Evolutionary conservation across 108 stramenopile genomes (phyloP).

Genomic region (Nitzschia sp.): DNA sequence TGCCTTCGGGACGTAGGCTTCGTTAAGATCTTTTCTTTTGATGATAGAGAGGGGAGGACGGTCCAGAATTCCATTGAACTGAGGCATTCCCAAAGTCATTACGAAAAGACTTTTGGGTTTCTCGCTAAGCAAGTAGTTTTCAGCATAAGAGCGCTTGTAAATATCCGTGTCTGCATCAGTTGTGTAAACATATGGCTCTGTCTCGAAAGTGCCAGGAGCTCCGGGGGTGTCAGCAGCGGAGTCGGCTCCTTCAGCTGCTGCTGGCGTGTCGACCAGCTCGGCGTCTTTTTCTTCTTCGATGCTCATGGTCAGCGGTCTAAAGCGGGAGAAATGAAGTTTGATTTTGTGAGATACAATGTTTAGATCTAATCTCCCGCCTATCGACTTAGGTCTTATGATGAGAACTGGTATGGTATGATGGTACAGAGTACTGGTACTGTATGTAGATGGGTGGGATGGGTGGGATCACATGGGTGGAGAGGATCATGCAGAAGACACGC

Average conservation of each 20-base stretch:
- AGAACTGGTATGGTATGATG: too few species aligned
- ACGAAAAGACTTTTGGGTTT: conserved; percentile 34
- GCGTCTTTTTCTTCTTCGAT: too few species aligned
- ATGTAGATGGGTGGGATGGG: too few species aligned
- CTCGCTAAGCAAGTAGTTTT: conserved; percentile 20
- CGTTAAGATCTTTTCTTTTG: conserved; percentile 36
- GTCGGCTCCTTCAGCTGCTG: neutral
- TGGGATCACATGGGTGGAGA: too few species aligned
- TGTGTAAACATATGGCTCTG: conserved; percentile 18
- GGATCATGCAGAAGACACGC: too few species aligned
- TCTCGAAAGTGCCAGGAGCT: conserved; percentile 3
- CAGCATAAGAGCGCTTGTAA: conserved; percentile 33
- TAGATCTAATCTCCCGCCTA: too few species aligned
- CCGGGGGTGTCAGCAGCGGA: neutral
- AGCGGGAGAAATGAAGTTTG: too few species aligned
- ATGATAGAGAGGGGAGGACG: conserved; percentile 33
- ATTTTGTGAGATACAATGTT: too few species aligned
- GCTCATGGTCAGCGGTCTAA: too few species aligned
- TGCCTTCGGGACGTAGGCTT: conserved; percentile 34
- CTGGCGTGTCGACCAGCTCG: neutral
- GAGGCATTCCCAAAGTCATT: conserved; percentile 32
- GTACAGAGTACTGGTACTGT: too few species aligned
- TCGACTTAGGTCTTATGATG: too few species aligned
- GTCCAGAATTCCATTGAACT: conserved; percentile 30
- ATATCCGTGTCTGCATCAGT: conserved; percentile 18